These are phyloP conservation scores for Saturnispora ahearnii DNA, from an alignment of 805 yeast species.

Conservation along the genomic window DNA sequence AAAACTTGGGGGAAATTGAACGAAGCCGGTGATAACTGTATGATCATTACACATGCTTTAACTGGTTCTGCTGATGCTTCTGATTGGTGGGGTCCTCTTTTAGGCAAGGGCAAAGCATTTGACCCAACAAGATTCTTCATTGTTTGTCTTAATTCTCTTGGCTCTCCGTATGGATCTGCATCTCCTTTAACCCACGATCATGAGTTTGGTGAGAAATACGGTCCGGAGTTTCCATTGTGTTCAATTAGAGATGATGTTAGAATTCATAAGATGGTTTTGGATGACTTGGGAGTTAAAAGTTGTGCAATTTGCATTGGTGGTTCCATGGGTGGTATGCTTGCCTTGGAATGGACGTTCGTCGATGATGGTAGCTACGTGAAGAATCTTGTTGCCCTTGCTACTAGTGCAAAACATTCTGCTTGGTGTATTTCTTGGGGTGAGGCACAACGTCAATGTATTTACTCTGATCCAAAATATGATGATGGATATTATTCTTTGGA, in stretches of 20 bases:
- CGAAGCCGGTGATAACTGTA: slow-evolving; percentile 56
- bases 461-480: slow-evolving; percentile 85
- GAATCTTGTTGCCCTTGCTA: slow-evolving; percentile 74
- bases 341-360: slow-evolving; percentile 72
- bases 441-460: slow-evolving; percentile 93
- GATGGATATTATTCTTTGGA: slow-evolving; percentile 77
- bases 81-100: slow-evolving; percentile 98
- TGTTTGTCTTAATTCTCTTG: slow-evolving; percentile 84
- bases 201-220: slow-evolving; percentile 67
- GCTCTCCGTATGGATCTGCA: slow-evolving; percentile 94
- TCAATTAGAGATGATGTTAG: slow-evolving; percentile 90
- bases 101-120: slow-evolving; percentile 80
- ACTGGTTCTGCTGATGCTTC: slow-evolving; percentile 93
- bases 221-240: slow-evolving; percentile 91
- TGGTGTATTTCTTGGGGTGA: slow-evolving; percentile 99
- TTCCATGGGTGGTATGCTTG: slow-evolving; percentile 98
- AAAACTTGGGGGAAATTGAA: slow-evolving; percentile 92
- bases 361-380: slow-evolving; percentile 58
- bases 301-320: slow-evolving; percentile 91
- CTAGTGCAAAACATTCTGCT: slow-evolving; percentile 90
- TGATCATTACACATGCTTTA: slow-evolving; percentile 91
- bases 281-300: slow-evolving; percentile 66
- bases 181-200: slow-evolving; percentile 81
- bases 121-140: slow-evolving; percentile 85
- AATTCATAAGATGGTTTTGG: slow-evolving; percentile 69